A percentile compares a stretch with the other conserved stretches of the same genome.
These are phyloP conservation scores for Wallacemonas sp. DNA, from an alignment of 208 protist genomes.

Conservation along the genomic window DNA sequence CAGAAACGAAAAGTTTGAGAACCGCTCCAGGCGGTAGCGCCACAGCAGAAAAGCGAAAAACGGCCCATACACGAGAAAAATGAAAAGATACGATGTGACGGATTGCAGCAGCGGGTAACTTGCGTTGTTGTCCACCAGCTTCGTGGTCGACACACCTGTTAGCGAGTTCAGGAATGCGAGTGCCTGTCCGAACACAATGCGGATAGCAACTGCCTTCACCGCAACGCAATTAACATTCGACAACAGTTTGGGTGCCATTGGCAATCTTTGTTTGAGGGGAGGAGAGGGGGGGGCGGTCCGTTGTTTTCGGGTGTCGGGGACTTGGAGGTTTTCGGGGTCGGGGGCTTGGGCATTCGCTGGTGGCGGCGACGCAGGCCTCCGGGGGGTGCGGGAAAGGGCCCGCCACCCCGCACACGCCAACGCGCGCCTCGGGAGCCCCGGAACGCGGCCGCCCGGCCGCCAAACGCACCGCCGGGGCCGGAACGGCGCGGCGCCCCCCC, in stretches of 20 bases:
- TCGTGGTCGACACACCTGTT: slow-evolving; percentile 85
- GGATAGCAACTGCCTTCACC: slow-evolving; percentile 34
- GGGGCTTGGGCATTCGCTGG: too few species aligned
- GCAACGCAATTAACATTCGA: slow-evolving; percentile 13
- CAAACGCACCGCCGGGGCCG: too few species aligned
- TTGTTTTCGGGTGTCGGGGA: too few species aligned
- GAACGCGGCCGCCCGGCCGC: too few species aligned
- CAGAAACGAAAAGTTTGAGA: slow-evolving; percentile 66
- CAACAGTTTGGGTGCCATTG: not conserved
- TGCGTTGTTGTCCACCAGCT: slow-evolving; percentile 76
- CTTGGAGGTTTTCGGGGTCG: too few species aligned
- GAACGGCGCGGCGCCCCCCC: too few species aligned
- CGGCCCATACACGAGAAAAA: slow-evolving; percentile 68
- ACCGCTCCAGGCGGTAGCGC: slow-evolving; percentile 20
- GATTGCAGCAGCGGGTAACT: slow-evolving; percentile 89
- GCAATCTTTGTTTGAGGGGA: not conserved
- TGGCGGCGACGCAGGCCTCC: too few species aligned
- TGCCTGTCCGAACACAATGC: slow-evolving; percentile 77
- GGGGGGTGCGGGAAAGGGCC: too few species aligned
- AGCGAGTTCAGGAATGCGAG: slow-evolving; percentile 84
- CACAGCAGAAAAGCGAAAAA: slow-evolving; percentile 51
- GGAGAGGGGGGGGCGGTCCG: not conserved
- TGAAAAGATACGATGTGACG: slow-evolving; percentile 72
- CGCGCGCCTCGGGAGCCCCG: too few species aligned
- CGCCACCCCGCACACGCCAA: too few species aligned